These are phyloP conservation scores for Nasturtium officinale DNA, from an alignment of 345 rosid species.

Conservation along the genomic window DNA sequence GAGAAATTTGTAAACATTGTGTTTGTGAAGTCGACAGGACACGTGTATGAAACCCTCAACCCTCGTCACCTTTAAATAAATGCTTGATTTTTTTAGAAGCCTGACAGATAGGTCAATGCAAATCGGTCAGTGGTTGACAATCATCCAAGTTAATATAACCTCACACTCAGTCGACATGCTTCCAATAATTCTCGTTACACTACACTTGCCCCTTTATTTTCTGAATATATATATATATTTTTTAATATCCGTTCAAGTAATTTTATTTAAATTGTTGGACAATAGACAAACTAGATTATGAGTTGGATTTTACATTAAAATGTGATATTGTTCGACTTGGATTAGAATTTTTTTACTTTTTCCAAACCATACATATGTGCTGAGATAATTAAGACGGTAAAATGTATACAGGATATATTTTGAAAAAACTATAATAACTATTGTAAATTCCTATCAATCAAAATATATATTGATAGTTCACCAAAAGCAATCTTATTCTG, in stretches of 20 bases:
- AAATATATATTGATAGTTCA: conserved; percentile 17
- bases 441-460: conserved; percentile 7
- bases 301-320: conserved; percentile 7
- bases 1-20: not conserved
- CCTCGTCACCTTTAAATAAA: not conserved
- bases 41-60: conserved; percentile 5
- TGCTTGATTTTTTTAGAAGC: not conserved
- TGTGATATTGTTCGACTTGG: not conserved
- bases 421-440: not conserved
- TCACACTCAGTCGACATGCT: conserved; percentile 20
- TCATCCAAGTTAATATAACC: conserved; percentile 16
- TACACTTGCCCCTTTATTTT: not conserved
- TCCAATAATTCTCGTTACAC: conserved; percentile 24
- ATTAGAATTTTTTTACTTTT: not conserved
- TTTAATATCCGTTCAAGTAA: not conserved
- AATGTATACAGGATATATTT: not conserved
- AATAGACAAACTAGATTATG: not conserved
- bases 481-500: not conserved
- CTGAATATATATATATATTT: not conserved
- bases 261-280: not conserved
- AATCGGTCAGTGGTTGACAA: conserved; percentile 30
- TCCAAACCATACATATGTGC: conserved; percentile 2
- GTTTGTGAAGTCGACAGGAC: conserved; percentile 13
- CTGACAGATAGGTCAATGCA: not conserved
- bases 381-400: not conserved